Base-by-base conservation (phyloP, 2,329 filamentous ascomycete species). In the Aureobasidium lini region DNA sequence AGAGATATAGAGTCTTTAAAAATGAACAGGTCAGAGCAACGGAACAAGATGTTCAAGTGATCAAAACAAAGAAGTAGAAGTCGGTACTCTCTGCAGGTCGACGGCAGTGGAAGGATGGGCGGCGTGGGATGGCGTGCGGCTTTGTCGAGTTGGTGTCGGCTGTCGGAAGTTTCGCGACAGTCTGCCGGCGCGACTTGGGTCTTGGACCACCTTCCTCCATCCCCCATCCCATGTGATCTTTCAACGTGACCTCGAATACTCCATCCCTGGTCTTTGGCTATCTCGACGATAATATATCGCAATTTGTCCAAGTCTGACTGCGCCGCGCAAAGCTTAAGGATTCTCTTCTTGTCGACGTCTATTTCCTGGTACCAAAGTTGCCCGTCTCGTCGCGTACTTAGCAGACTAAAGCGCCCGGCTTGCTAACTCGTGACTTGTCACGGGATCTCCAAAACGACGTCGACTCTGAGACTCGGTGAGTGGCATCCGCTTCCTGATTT, bases 361-460 rank as follows among this genome's bases (percentile, higher is more conserved):
- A 32, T 43, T 34, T 54, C 11, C 13, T 34, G 28, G 39, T 53
- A 42, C 39, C 50, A 6, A 53, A 42, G 13, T 53, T 43, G 23
- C 4, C 37, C 1, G 39, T 42, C 10, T 44, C 31, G 52, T 44
- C 40, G 52, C 40, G 40, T 44, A 28, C 28, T n/a, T n/a, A 11
- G 9, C 8, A 31, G 54, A 48, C 10, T 48, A 57, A 57, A 47
- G 54, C 54, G 54, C 43, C 54, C 48, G 50, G 50, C 50, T 54
- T 54, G 37, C 28, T 31, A 57, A 56, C 54, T 48, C 54, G 52
- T 56, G 54, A 48, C 54, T 48, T 47, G 54, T 57, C 54, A 57
- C 54, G 54, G 43, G 43, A 57, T 48, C 54, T 57, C n/a, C 40
- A 46, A 46, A 23, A 46, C 53, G 54, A 47, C 54, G 43, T 56